These are phyloP conservation scores for Plasmodium chabaudi DNA, from an alignment of 169 alveolate species.

Conservation along the genomic window DNA sequence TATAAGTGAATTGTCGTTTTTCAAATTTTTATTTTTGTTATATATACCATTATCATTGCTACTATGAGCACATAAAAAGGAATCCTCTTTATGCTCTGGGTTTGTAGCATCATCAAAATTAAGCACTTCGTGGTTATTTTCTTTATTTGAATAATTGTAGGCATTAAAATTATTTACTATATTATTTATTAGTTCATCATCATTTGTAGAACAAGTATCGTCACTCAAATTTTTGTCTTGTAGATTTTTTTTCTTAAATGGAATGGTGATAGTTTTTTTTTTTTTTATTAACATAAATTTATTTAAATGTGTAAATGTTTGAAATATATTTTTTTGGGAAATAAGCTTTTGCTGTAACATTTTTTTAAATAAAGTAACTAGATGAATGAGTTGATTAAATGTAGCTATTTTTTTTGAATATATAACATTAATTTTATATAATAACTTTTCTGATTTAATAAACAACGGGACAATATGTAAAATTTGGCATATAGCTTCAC, in stretches of 20 bases:
- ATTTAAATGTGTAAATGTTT: conserved; percentile 44
- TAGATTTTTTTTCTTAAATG: background rate
- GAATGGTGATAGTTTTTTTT: background rate
- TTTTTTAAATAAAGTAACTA: conserved; percentile 51
- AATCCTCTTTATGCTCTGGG: background rate
- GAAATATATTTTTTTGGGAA: conserved; percentile 67
- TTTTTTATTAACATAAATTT: conserved; percentile 50
- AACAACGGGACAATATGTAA: conserved; percentile 55
- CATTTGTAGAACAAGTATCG: background rate
- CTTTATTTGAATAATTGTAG: conserved; percentile 1
- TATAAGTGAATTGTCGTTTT: background rate
- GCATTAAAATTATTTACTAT: conserved; percentile 15
- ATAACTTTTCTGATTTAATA: conserved; percentile 46
- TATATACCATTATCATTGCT: background rate
- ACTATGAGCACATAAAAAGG: background rate
- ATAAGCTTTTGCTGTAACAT: conserved; percentile 58
- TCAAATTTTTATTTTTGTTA: background rate
- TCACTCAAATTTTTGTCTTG: background rate
- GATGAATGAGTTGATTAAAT: conserved; percentile 55
- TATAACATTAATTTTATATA: conserved; percentile 56
- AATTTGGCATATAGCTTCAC: conserved; percentile 71
- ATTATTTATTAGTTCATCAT: conserved; percentile 22
- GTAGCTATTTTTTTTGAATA: conserved; percentile 70
- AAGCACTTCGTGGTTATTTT: background rate
- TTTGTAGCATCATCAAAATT: background rate